Evolutionary conservation across 805 yeast genomes (phyloP).

Genomic region (Candida dajiaensis): DNA sequence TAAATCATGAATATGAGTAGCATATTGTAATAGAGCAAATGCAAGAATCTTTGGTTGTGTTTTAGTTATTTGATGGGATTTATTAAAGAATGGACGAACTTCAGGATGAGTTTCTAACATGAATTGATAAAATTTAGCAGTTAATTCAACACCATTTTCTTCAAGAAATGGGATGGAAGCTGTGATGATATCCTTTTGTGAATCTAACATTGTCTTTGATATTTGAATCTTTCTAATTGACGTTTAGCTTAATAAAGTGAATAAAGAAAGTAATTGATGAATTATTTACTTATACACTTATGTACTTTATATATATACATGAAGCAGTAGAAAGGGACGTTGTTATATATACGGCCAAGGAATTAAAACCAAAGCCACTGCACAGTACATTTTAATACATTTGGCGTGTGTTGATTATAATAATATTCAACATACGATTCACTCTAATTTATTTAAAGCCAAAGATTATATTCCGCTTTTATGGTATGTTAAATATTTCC

Average conservation of each 20-base stretch:
- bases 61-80: slow-evolving; percentile 46
- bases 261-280: too few species aligned
- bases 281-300: too few species aligned
- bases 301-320: too few species aligned
- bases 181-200: slow-evolving; percentile 32
- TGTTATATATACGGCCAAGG: too few species aligned
- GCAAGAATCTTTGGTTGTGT: slow-evolving; percentile 64
- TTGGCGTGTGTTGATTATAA: too few species aligned
- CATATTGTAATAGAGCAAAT: slow-evolving; percentile 53
- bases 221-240: too few species aligned
- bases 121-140: slow-evolving; percentile 46
- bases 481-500: too few species aligned
- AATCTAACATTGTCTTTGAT: neutral
- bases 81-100: slow-evolving; percentile 56
- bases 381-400: too few species aligned
- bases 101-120: slow-evolving; percentile 51
- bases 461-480: neutral
- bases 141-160: slow-evolving; percentile 46
- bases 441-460: too few species aligned
- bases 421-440: neutral
- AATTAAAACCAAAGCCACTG: too few species aligned
- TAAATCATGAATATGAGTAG: slow-evolving; percentile 55
- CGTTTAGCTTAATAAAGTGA: too few species aligned
- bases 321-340: too few species aligned
- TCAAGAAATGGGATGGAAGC: slow-evolving; percentile 53